These are phyloP conservation scores for Crithidia acanthocephali DNA, from an alignment of 208 protist species.

Conservation along the genomic window DNA sequence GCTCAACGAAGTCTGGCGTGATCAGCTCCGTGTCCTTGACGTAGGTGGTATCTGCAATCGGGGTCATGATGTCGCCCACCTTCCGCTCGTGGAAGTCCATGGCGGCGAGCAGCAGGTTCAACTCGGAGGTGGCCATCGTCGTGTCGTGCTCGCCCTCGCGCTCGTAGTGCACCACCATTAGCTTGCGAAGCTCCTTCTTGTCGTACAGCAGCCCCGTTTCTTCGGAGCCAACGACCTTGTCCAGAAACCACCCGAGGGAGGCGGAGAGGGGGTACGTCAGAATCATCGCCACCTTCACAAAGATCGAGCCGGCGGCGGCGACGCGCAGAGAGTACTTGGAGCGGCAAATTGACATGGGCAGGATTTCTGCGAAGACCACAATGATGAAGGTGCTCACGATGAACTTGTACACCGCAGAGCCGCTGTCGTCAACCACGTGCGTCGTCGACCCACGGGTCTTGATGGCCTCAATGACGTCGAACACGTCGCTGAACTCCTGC, in stretches of 20 bases:
- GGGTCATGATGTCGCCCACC: conserved; percentile 86
- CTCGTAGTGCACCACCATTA: conserved; percentile 90
- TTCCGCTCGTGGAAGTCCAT: conserved; percentile 91
- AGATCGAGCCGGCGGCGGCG: conserved; percentile 70
- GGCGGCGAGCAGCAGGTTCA: conserved; percentile 83
- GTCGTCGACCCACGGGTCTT: conserved; percentile 24
- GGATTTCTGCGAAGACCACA: conserved; percentile 84
- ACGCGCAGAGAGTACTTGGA: conserved; percentile 87
- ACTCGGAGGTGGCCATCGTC: conserved; percentile 72
- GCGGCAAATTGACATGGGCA: conserved; percentile 91
- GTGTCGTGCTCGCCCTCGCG: conserved; percentile 41
- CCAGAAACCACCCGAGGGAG: conserved; percentile 82
- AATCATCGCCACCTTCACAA: conserved; percentile 83
- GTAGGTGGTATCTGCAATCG: conserved; percentile 59
- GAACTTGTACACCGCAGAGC: conserved; percentile 61
- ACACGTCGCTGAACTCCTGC: conserved; percentile 68
- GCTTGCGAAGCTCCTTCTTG: conserved; percentile 81
- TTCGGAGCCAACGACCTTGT: conserved; percentile 68
- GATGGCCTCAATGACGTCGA: conserved; percentile 54
- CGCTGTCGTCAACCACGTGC: conserved; percentile 30
- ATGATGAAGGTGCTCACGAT: conserved; percentile 79
- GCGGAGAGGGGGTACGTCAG: conserved; percentile 79
- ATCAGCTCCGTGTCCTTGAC: conserved; percentile 71
- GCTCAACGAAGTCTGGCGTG: conserved; percentile 74
- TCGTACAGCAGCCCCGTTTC: conserved; percentile 88